Evolutionary conservation across 352 stramenopile species (phyloP).

Genomic region (Blastocystis sp.): DNA sequence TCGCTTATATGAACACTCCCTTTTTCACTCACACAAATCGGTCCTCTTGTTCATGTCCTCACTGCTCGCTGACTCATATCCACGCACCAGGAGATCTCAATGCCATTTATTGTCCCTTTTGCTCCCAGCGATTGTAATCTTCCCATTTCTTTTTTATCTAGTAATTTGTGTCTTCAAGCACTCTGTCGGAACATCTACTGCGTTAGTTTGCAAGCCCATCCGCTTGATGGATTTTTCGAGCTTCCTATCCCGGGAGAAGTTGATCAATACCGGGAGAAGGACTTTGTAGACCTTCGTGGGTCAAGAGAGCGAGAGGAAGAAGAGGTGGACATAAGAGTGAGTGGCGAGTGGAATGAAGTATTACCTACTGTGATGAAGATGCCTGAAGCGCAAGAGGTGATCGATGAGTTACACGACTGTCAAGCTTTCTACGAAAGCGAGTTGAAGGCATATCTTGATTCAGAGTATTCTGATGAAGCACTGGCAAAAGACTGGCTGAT

Average conservation of each 20-base stretch:
- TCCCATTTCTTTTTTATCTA: neutral
- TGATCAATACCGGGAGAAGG: neutral
- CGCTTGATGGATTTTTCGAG: neutral
- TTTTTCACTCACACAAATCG: conserved; percentile 10
- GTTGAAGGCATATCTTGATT: neutral
- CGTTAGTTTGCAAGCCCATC: neutral
- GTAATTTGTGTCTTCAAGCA: neutral
- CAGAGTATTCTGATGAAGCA: neutral
- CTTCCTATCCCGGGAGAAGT: neutral
- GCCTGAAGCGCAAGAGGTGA: too few relatives aligned
- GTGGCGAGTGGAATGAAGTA: too few relatives aligned
- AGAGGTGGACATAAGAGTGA: too few relatives aligned
- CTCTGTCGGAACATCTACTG: neutral
- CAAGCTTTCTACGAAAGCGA: neutral
- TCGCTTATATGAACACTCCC: neutral
- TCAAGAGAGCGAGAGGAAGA: too few relatives aligned
- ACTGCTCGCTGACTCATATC: neutral
- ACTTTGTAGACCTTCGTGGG: too few relatives aligned
- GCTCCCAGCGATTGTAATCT: neutral
- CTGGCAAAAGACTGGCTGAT: conserved; percentile 15
- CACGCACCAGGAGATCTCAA: neutral
- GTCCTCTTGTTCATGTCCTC: neutral
- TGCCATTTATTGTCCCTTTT: conserved; percentile 3
- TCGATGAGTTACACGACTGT: too few relatives aligned
- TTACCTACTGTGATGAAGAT: too few relatives aligned